A percentile compares a stretch with the other conserved stretches of the same genome.
phyloP scores from a whole-genome alignment of 768 basidiomycete genomes.

The Obba rivulosa region DNA sequence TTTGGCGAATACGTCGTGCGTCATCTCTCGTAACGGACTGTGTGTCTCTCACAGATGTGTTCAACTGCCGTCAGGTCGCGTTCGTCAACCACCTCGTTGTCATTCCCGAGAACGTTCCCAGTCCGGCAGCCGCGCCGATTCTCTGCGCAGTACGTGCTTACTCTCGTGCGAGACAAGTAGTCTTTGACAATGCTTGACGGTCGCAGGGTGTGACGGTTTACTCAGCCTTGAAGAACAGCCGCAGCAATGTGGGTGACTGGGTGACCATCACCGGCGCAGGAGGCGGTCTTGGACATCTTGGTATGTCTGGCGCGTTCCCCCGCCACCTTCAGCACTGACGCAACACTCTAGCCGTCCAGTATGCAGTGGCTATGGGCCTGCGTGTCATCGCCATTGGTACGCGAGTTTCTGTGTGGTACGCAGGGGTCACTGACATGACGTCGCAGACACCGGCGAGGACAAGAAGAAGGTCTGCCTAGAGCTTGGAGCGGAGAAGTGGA shows the following conservation, averaged over 20 bases:
- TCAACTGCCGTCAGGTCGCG: constrained; percentile 31
- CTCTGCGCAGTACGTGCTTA: constrained; percentile 58
- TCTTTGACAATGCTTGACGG: neutral
- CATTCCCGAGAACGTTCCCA: constrained; percentile 62
- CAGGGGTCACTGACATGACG: neutral
- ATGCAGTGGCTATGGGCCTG: constrained; percentile 66
- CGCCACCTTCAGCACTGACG: neutral
- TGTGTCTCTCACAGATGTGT: neutral
- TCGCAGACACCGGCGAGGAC: constrained; percentile 58
- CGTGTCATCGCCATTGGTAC: constrained; percentile 69
- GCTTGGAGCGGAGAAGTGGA: constrained; percentile 65
- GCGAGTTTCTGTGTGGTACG: neutral
- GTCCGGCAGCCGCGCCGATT: constrained; percentile 61
- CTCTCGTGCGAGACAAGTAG: neutral
- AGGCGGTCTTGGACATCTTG: constrained; percentile 76
- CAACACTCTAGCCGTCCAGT: constrained; percentile 49
- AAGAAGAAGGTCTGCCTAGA: constrained; percentile 53
- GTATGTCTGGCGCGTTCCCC: neutral
- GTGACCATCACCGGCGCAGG: constrained; percentile 72
- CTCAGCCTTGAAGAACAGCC: constrained; percentile 65
- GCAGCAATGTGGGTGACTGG: constrained; percentile 60
- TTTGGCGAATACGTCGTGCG: constrained; percentile 56
- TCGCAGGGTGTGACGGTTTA: constrained; percentile 72
- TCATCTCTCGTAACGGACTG: neutral
- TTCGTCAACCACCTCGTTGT: constrained; percentile 66